phyloP scores from a whole-genome alignment of 176 grass and related monocot genomes.

The Aegilops umbellulata region DNA sequence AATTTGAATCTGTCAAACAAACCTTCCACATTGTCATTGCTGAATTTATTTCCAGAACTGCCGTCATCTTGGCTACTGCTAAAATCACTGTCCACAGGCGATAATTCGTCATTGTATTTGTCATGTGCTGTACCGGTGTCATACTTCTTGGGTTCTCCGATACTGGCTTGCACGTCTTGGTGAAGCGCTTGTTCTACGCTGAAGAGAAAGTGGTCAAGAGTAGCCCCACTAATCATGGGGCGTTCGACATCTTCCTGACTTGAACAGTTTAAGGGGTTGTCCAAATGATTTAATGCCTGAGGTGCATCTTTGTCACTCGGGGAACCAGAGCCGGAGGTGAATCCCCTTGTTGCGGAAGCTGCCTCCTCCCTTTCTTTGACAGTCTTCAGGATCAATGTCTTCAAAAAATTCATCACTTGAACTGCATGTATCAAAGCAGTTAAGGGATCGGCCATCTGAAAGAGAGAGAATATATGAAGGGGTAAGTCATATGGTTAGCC shows the following conservation, averaged over 20 bases:
- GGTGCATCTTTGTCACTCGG: constrained; percentile 66
- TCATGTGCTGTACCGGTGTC: constrained; percentile 11
- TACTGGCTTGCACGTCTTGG: constrained; percentile 23
- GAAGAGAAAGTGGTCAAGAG: constrained; percentile 65
- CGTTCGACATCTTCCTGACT: constrained; percentile 38
- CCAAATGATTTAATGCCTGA: constrained; percentile 32
- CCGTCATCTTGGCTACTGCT: constrained; percentile 15
- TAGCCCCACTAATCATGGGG: constrained; percentile 50
- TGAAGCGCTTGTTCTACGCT: constrained; percentile 41
- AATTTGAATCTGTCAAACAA: constrained; percentile 72
- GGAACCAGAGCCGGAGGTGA: constrained; percentile 48
- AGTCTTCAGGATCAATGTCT: constrained; percentile 74
- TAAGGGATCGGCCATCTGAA: constrained; percentile 90
- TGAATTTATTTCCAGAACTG: constrained; percentile 33
- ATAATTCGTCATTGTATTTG: constrained; percentile 7
- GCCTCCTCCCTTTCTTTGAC: constrained; percentile 69
- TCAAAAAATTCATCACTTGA: constrained; percentile 98
- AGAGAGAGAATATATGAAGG: constrained; percentile 21
- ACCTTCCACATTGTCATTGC: constrained; percentile 40
- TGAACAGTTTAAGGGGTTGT: constrained; percentile 16
- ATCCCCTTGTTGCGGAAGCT: constrained; percentile 19
- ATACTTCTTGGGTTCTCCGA: constrained; percentile 16
- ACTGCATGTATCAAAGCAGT: constrained; percentile 93
- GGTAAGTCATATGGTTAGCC: background rate
- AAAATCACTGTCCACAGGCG: constrained; percentile 10